Base-by-base conservation (phyloP, 768 basidiomycete genomes). In the Rossbeevera mucosa region DNA sequence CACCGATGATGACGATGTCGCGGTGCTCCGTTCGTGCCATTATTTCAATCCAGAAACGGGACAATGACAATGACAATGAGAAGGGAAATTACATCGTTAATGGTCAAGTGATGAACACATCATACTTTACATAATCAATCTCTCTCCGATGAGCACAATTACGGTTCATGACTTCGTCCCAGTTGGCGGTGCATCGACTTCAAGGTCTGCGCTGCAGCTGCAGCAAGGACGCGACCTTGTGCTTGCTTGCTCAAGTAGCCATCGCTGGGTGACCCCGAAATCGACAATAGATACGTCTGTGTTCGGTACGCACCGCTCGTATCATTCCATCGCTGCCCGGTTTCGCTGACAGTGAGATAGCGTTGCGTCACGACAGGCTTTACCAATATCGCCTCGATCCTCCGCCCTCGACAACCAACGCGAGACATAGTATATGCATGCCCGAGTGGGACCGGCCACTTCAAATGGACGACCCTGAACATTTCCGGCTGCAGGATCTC, bases 1-100 rank as follows among this genome's bases (percentile, higher is more conserved):
- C 92, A 24, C 92, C 91, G 54, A 94, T 76, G 54, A 94, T 80
- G 26, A 89, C 78, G 49, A 94, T 83, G 45, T 80, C 59, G 38
- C 55, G 60, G 38, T 64, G 50, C 20, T 50, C 53, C 2, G 44
- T 24, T 43, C 59, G 55, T 21, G 45, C 46, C 68, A 65, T 69
- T 14, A 16, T 18, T 22, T 45, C 6, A 28, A 25, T 14, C 20
- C 7, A n/a, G n/a, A 49, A 25, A 28, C 22, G 16, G 4, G 26
- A 51, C 48, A 50, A 20, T 12, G n/a, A n/a, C n/a, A n/a, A n/a
- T n/a, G n/a, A n/a, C n/a, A n/a, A n/a, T n/a, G n/a, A n/a, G n/a
- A n/a, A n/a, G n/a, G n/a, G n/a, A n/a, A n/a, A n/a, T n/a, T n/a
- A n/a, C 16, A 38, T 38, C 50, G 59, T 45, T 52, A 41, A 12